phyloP scores from a whole-genome alignment of 495 filamentous ascomycete species.

The Oleoguttula mirabilis region DNA sequence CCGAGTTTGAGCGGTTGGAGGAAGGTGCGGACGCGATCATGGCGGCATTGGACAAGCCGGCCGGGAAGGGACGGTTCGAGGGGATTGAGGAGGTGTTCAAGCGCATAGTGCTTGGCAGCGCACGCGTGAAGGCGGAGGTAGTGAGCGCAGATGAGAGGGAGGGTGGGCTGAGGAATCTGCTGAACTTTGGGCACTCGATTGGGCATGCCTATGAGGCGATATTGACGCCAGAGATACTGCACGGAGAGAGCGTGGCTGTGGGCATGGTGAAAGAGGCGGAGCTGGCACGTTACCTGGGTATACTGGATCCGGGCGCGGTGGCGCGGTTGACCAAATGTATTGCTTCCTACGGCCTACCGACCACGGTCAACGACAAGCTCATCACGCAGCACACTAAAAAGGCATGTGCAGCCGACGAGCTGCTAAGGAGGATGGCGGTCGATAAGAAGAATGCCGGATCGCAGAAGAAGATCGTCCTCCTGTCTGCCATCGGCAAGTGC shows the following conservation, averaged over 20 bases:
- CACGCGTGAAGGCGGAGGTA: constrained; percentile 81
- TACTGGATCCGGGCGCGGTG: constrained; percentile 77
- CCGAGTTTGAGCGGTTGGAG: constrained; percentile 77
- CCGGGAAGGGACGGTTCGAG: constrained; percentile 39
- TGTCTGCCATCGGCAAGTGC: constrained; percentile 80
- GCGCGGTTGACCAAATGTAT: constrained; percentile 84
- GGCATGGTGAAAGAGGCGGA: constrained; percentile 98
- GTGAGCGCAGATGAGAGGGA: constrained; percentile 90
- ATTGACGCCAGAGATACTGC: constrained; percentile 85
- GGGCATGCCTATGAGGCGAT: constrained; percentile 95
- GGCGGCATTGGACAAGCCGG: constrained; percentile 38
- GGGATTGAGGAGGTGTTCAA: constrained; percentile 48
- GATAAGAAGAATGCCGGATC: constrained; percentile 97
- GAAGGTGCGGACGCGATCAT: constrained; percentile 65
- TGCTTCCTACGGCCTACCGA: constrained; percentile 83
- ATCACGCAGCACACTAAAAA: constrained; percentile 77
- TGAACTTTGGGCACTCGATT: constrained; percentile 98
- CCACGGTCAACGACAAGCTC: constrained; percentile 70
- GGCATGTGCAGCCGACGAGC: constrained; percentile 76
- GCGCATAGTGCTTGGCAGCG: constrained; percentile 76
- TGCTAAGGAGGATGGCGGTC: constrained; percentile 86
- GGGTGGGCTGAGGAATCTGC: constrained; percentile 82
- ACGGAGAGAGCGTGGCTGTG: constrained; percentile 91
- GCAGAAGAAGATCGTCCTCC: constrained; percentile 93
- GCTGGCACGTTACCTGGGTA: constrained; percentile 76